phyloP scores from a whole-genome alignment of 495 filamentous ascomycete species.

The Hypoxylon subgilvum region DNA sequence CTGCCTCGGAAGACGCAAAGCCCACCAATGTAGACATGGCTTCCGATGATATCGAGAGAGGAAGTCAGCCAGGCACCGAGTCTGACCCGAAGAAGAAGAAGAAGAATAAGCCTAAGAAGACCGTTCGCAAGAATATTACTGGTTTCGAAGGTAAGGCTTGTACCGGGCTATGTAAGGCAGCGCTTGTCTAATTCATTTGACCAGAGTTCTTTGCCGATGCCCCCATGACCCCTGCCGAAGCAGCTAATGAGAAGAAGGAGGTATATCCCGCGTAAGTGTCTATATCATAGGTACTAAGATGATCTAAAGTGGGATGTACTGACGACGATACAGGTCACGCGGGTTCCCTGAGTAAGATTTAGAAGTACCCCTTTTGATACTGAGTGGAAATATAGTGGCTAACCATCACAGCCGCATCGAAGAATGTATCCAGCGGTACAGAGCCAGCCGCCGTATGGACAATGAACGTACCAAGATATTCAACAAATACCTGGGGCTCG shows the following conservation, averaged over 20 bases:
- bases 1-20: conserved; percentile 1
- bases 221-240: conserved; percentile 73
- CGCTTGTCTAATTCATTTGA: conserved; percentile 4
- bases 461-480: conserved; percentile 67
- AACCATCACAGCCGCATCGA: conserved; percentile 71
- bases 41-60: background rate
- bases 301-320: conserved; percentile 18
- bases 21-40: background rate
- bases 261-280: conserved; percentile 61
- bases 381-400: background rate
- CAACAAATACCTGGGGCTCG: conserved; percentile 77
- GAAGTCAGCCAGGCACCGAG: background rate
- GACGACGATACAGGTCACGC: conserved; percentile 32
- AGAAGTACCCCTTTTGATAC: conserved; percentile 7
- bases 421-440: conserved; percentile 81
- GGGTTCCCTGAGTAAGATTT: conserved; percentile 48
- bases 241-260: conserved; percentile 60
- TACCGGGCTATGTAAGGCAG: background rate
- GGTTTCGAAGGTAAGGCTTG: conserved; percentile 52
- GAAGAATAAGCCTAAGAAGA: conserved; percentile 43
- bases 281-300: no score
- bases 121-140: conserved; percentile 35
- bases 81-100: conserved; percentile 43
- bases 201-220: conserved; percentile 75
- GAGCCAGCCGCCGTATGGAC: conserved; percentile 74